phyloP scores from a whole-genome alignment of 2,329 filamentous ascomycete species.

The Stagonosporopsis rhizophila region DNA sequence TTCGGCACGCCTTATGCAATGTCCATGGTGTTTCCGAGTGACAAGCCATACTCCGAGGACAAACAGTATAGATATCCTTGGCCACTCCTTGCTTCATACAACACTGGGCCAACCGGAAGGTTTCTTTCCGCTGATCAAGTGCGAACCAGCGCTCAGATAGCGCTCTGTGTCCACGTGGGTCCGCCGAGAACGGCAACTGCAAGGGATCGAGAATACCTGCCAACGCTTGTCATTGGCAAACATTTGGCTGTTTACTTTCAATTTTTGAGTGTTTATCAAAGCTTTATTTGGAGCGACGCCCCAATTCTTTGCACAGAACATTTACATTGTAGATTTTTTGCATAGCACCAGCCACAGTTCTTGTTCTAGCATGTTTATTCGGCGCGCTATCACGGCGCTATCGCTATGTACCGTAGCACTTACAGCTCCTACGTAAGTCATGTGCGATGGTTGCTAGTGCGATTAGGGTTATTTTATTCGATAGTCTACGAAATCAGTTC shows the following conservation, averaged over 20 bases:
- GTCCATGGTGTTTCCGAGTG: constrained; percentile 5
- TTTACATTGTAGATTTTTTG: constrained; percentile 5
- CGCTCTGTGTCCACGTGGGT: constrained; percentile 9
- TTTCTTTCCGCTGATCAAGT: neutral
- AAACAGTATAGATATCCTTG: neutral
- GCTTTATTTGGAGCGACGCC: constrained; percentile 11
- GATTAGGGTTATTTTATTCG: neutral
- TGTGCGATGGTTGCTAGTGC: neutral
- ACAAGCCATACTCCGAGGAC: neutral
- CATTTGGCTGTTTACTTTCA: constrained; percentile 6
- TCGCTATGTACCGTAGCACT: constrained; percentile 33
- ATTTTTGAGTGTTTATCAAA: neutral
- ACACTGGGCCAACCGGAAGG: neutral
- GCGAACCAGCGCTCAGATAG: constrained; percentile 1
- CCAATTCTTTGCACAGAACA: constrained; percentile 8
- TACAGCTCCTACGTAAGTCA: constrained; percentile 44
- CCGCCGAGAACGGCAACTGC: constrained; percentile 7
- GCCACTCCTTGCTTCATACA: constrained; percentile 11
- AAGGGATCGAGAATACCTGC: constrained; percentile 10
- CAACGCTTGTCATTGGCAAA: neutral
- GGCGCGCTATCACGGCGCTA: constrained; percentile 28
- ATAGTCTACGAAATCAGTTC: too few species aligned
- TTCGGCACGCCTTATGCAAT: neutral
- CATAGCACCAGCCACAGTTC: constrained; percentile 19
- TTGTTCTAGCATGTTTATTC: constrained; percentile 37